phyloP scores from a whole-genome alignment of 2,329 filamentous ascomycete species.

The Gliomastix tumulicola region DNA sequence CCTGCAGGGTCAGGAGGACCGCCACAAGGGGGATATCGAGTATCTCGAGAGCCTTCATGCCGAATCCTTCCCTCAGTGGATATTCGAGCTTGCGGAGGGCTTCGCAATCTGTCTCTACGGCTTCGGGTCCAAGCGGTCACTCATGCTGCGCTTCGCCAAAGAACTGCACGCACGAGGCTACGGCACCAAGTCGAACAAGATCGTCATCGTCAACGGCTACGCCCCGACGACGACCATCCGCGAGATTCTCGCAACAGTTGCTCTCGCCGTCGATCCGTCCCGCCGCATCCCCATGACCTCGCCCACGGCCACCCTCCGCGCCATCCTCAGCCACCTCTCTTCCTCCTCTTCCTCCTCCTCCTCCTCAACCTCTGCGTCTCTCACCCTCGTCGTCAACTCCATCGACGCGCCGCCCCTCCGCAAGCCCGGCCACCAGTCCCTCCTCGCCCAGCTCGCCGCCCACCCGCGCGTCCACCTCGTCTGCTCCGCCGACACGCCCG shows the following conservation, averaged over 20 bases:
- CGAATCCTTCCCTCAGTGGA: constrained; percentile 84
- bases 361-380: constrained; percentile 24
- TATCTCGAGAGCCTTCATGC: constrained; percentile 70
- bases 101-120: constrained; percentile 92
- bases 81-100: constrained; percentile 77
- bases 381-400: constrained; percentile 76
- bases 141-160: constrained; percentile 70
- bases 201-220: constrained; percentile 87
- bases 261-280: constrained; percentile 49
- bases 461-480: constrained; percentile 67
- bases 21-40: constrained; percentile 61
- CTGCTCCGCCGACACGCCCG: constrained; percentile 80
- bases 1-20: constrained; percentile 57
- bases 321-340: constrained; percentile 54
- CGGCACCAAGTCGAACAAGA: constrained; percentile 24
- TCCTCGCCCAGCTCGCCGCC: constrained; percentile 69
- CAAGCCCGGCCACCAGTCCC: constrained; percentile 58
- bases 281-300: constrained; percentile 51
- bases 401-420: constrained; percentile 77
- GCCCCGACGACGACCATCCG: constrained; percentile 56
- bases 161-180: constrained; percentile 41
- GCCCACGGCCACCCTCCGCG: constrained; percentile 60
- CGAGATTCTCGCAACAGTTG: constrained; percentile 64
- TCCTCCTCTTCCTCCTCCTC: constrained; percentile 24
- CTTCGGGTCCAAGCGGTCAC: constrained; percentile 77